Percentiles rank a stretch among this genome's conserved stretches.
phyloP scores from a whole-genome alignment of 305 asterid species.

The Nicotiana rustica region DNA sequence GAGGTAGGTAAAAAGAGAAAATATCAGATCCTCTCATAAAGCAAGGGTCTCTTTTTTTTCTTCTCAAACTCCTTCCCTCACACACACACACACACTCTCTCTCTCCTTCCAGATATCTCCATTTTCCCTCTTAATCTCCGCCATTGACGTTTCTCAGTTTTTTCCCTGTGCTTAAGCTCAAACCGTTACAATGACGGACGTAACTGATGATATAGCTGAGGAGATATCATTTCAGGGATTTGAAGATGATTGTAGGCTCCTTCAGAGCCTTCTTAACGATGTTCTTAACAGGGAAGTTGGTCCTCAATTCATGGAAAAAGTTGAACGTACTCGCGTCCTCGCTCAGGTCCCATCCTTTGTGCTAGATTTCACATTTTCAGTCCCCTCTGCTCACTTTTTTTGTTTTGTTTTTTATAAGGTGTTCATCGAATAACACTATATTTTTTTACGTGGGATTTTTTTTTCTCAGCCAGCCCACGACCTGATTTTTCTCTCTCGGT shows the following conservation, averaged over 20 bases:
- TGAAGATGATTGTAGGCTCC: constrained; percentile 89
- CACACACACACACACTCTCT: neutral
- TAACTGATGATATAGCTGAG: constrained; percentile 94
- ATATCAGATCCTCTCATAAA: constrained; percentile 2
- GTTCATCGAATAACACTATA: too few relatives aligned
- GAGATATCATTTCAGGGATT: constrained; percentile 92
- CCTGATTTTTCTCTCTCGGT: neutral
- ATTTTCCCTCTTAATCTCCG: constrained; percentile 14
- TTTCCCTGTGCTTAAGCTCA: neutral
- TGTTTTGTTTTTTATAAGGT: neutral
- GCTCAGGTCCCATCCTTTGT: constrained; percentile 65
- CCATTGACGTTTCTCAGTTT: neutral
- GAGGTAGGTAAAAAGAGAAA: neutral
- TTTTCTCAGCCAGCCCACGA: too few relatives aligned
- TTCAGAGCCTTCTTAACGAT: constrained; percentile 83
- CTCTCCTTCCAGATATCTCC: neutral
- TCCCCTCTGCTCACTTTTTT: neutral
- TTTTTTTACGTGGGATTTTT: neutral
- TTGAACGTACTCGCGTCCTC: constrained; percentile 79
- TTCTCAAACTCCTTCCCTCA: neutral
- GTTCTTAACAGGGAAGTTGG: constrained; percentile 93
- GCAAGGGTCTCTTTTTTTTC: neutral
- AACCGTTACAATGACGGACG: constrained; percentile 66
- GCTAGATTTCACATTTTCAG: neutral
- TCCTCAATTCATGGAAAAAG: constrained; percentile 73